A percentile compares a stretch with the other conserved stretches of the same genome.
Conservation (phyloP, 371 early-diverging fungal species). For the Mucor lusitanicus region DNA sequence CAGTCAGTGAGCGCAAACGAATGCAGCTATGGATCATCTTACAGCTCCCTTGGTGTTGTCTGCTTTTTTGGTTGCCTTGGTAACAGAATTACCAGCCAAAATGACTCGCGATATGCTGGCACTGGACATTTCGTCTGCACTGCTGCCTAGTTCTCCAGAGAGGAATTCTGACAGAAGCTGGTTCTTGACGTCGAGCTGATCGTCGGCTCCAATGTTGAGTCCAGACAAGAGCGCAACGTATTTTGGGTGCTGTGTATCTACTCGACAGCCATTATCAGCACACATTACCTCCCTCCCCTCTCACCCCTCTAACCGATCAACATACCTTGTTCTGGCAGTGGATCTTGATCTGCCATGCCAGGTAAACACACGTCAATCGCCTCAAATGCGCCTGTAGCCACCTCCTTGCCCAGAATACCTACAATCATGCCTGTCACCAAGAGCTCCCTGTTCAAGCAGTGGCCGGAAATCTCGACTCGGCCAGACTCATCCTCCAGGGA, state of each 20-base stretch:
- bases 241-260: conserved; percentile 17
- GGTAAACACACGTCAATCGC: conserved; percentile 83
- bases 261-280: background rate
- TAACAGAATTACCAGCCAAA: conserved; percentile 78
- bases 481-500: conserved; percentile 93
- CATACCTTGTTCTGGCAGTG: conserved; percentile 12
- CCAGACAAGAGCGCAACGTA: conserved; percentile 87
- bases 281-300: no score
- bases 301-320: no score
- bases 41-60: conserved; percentile 33
- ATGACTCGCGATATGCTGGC: conserved; percentile 65
- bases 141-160: conserved; percentile 74
- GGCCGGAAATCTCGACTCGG: conserved; percentile 69
- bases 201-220: conserved; percentile 60
- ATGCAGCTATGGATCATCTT: background rate
- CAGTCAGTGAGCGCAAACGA: background rate
- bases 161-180: conserved; percentile 81
- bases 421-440: conserved; percentile 78
- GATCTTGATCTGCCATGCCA: conserved; percentile 61
- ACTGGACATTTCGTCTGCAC: conserved; percentile 36
- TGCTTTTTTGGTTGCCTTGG: conserved; percentile 31
- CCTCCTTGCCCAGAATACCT: conserved; percentile 79
- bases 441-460: conserved; percentile 42
- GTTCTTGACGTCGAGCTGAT: conserved; percentile 49
- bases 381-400: conserved; percentile 73